Base-by-base conservation (phyloP, 495 filamentous ascomycete genomes). In the Penicillium bialowiezense region DNA sequence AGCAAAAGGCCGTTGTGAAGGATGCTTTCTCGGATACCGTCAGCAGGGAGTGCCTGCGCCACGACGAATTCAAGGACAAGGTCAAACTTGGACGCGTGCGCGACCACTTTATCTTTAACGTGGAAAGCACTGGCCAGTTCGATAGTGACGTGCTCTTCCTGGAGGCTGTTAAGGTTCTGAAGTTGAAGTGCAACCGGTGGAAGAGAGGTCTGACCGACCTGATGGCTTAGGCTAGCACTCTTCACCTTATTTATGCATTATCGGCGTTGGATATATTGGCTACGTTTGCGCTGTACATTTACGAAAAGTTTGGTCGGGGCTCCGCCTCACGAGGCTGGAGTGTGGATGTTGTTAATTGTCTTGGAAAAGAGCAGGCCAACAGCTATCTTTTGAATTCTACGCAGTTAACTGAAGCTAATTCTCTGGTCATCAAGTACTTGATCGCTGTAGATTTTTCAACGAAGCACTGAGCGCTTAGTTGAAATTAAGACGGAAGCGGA, bases 81-180 rank as follows among this genome's bases (percentile, higher is more conserved):
- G 95, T 99, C 44, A 91, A 90, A 75, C 77, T 99, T 10, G 95
- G 95, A 35, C 79, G 95, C 23, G 71, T 89, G 33, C 73, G 87
- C 51, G 95, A 99, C 70, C 95, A 99, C 69, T 99, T 99, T 63
- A 97, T 99, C 69, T 99, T 90, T 77, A 84, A 80, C 46, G 75
- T 99, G 6, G 95, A 99, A 77, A 96, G 91, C 71, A 86, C 89
- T 8, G 95, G 95, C 8, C 93, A 97, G 69, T 92, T 88, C 65
- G 82, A 89, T 20, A 93, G 90, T 62, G 91, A 96, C 56, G 80
- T 86, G 64, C 75, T 97, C 43, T 96, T 97, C 78, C 62, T 97
- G 35, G 90, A 96, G 69, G 81, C 88, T 6, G 84, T 97, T 18
- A 85, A 83, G 66, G 76, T 90, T 41, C 71, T 99, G 53, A 96